A percentile compares a stretch with the other conserved stretches of the same genome.
phyloP scores from a whole-genome alignment of 352 stramenopile genomes.

The Blastocystis sp. region DNA sequence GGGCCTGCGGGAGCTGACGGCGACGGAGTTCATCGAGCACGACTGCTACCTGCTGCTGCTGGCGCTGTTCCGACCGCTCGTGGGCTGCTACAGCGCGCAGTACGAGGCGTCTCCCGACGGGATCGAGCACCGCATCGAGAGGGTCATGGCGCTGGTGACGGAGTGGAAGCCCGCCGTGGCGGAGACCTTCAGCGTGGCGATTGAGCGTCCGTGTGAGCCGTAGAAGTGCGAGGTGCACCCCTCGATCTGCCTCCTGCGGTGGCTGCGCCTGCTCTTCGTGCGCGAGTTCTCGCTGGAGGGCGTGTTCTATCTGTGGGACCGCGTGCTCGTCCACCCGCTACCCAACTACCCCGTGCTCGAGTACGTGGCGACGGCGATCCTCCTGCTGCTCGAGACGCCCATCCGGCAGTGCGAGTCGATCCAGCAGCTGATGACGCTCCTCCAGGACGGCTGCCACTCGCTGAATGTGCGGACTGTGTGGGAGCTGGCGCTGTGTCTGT shows the following conservation, averaged over 20 bases:
- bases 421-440: neutral
- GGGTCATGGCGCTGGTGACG: conserved; percentile 11
- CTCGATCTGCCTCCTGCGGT: conserved; percentile 21
- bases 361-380: neutral
- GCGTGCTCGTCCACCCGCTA: neutral
- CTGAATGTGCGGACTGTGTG: neutral
- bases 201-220: neutral
- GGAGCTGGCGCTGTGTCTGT: neutral
- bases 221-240: neutral
- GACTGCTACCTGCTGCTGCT: conserved; percentile 46
- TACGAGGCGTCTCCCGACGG: neutral
- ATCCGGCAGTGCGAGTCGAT: neutral
- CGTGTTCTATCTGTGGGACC: conserved; percentile 43
- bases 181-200: neutral
- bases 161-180: neutral
- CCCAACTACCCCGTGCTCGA: neutral
- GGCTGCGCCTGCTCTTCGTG: conserved; percentile 7
- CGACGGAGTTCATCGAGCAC: conserved; percentile 14
- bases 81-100: neutral
- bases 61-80: neutral
- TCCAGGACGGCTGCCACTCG: neutral
- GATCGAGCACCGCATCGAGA: neutral
- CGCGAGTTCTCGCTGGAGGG: conserved; percentile 9
- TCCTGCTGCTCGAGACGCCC: neutral
- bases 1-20: neutral